These are phyloP conservation scores for Suillus fuscotomentosus DNA, from an alignment of 768 basidiomycete genomes.

Conservation along the genomic window DNA sequence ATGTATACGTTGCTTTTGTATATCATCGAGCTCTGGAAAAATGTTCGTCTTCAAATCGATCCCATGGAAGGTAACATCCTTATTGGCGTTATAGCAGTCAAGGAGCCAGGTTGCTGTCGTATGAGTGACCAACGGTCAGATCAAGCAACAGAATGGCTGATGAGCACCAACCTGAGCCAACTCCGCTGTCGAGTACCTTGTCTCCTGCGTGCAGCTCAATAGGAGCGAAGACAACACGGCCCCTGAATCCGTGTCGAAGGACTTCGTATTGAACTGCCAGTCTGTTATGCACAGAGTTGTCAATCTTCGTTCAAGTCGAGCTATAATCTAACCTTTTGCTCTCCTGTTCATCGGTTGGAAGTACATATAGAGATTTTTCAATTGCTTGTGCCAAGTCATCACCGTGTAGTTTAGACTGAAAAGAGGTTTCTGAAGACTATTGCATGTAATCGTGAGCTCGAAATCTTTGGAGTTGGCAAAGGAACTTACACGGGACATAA, in stretches of 20 bases:
- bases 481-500: neutral
- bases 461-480: neutral
- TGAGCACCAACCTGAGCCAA: constrained; percentile 17
- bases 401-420: neutral
- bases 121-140: neutral
- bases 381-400: neutral
- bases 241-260: constrained; percentile 20
- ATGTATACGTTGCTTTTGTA: constrained; percentile 15
- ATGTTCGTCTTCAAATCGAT: constrained; percentile 24
- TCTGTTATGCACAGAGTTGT: constrained; percentile 7
- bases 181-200: constrained; percentile 23
- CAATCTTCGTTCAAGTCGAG: neutral
- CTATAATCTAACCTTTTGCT: constrained; percentile 16
- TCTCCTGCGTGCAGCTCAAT: constrained; percentile 13
- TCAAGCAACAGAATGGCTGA: neutral
- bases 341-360: constrained; percentile 27
- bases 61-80: constrained; percentile 20
- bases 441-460: neutral
- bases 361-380: constrained; percentile 15
- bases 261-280: constrained; percentile 16
- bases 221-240: constrained; percentile 20
- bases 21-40: constrained; percentile 13
- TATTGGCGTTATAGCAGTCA: constrained; percentile 15
- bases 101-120: constrained; percentile 22
- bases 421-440: neutral